Evolutionary conservation across 345 rosid species (phyloP).

Genomic region (Nephelium lappaceum): DNA sequence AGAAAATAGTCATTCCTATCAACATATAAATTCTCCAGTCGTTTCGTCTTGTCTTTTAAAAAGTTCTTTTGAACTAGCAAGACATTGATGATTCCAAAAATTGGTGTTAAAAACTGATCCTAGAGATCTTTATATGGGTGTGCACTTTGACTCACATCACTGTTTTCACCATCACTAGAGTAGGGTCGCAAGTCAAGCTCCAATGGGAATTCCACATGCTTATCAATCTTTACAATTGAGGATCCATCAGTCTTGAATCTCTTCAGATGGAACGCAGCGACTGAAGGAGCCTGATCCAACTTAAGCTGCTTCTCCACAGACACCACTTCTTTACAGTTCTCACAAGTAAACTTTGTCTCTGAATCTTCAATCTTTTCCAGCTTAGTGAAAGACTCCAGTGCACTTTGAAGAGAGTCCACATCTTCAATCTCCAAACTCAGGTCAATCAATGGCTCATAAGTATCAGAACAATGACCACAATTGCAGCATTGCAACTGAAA

Average conservation of each 20-base stretch:
- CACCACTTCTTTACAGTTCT: conserved; percentile 64
- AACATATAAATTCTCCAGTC: not conserved
- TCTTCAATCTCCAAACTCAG: conserved; percentile 82
- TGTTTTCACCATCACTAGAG: conserved; percentile 28
- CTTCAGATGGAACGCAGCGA: conserved; percentile 82
- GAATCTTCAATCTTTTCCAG: conserved; percentile 77
- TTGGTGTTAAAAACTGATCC: not conserved
- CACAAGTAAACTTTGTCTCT: conserved; percentile 61
- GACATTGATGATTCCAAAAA: not conserved
- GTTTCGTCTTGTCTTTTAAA: not conserved
- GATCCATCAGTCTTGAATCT: conserved; percentile 82
- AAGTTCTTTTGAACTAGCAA: not conserved
- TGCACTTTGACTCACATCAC: conserved; percentile 42
- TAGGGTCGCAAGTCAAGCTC: conserved; percentile 82
- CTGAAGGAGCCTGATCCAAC: conserved; percentile 64
- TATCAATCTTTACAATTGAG: conserved; percentile 66
- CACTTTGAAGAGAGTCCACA: conserved; percentile 51
- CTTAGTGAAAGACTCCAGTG: conserved; percentile 73
- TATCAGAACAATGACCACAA: conserved; percentile 62
- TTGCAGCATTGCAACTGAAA: conserved; percentile 73
- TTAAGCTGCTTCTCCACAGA: conserved; percentile 76
- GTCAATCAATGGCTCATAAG: conserved; percentile 61
- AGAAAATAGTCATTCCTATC: not conserved
- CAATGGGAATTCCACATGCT: conserved; percentile 75
- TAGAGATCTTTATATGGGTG: not conserved